These are phyloP conservation scores for Paramecium biaurelia DNA, from an alignment of 73 alveolate genomes.

Conservation along the genomic window DNA sequence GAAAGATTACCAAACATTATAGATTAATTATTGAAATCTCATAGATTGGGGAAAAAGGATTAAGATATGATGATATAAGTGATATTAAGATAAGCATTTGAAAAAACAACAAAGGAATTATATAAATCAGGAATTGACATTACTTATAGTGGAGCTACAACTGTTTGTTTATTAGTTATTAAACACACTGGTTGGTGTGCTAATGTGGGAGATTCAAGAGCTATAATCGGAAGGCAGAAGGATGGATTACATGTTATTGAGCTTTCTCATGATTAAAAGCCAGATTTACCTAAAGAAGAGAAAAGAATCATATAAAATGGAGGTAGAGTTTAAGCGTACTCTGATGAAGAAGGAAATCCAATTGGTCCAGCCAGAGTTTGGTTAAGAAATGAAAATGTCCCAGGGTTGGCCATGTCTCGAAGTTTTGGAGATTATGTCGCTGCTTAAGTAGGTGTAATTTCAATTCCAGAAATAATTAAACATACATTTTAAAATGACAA, in stretches of 20 bases:
- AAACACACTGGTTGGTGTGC: constrained; percentile 71
- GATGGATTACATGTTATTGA: constrained; percentile 71
- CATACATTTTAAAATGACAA: constrained; percentile 79
- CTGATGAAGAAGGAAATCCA: constrained; percentile 68
- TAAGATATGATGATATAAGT: constrained; percentile 48
- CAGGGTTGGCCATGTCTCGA: constrained; percentile 85
- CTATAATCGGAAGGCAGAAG: constrained; percentile 43
- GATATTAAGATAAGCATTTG: constrained; percentile 47
- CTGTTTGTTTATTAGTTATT: constrained; percentile 65
- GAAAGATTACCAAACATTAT: constrained; percentile 72
- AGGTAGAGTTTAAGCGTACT: constrained; percentile 89
- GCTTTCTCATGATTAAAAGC: constrained; percentile 91
- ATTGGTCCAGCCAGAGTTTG: constrained; percentile 95
- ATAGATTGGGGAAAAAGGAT: constrained; percentile 13
- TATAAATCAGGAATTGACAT: constrained; percentile 70
- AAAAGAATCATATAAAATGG: constrained; percentile 76
- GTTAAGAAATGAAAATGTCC: constrained; percentile 86
- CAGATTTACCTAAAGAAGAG: constrained; percentile 83
- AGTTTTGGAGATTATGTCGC: constrained; percentile 80
- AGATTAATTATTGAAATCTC: constrained; percentile 52
- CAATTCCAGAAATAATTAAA: constrained; percentile 69
- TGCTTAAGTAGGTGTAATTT: constrained; percentile 67
- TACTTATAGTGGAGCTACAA: constrained; percentile 80
- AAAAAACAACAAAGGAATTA: constrained; percentile 54
- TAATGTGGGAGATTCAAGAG: constrained; percentile 85